Evolutionary conservation across 495 filamentous ascomycete genomes (phyloP), one percentile per base, ranked within the genome.

Genomic region (Penicillium dipodomyicola): DNA sequence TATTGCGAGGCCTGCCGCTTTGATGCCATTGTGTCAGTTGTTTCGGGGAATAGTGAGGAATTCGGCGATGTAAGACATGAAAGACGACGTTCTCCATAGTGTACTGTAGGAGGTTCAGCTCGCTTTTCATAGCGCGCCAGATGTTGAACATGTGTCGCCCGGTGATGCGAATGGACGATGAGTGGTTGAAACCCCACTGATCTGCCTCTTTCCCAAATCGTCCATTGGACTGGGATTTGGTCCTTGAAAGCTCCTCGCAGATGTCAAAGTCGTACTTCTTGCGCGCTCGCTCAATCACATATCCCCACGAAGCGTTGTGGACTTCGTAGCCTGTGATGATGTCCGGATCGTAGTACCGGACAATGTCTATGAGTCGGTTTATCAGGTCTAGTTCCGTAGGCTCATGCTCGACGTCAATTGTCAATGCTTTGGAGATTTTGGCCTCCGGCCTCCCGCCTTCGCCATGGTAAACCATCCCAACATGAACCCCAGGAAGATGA

Each of bases 71-170:
- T 17, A 97, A 74, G 9, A 97, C 72, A 75, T 98, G 95, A 72
- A 94, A 97, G 0, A 85, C 92, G 32, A 98, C 90, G 65, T 97
- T 97, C 70, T 97, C 94, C 87, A 96, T 91, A 0, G 88, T 94
- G 65, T 97, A 97, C 64, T 96, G 91, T 44, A 96, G 76, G 43
- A 98, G 73, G 59, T 89, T 95, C 30, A 97, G 70, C 73, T 97
- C 94, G 54, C 88, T 83, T 49, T 87, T 83, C 92, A 98, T 97
- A 0, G 93, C 92, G 51, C 94, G 83, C 94, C 95, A 98, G 48
- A 97, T 89, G 60, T 97, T 98, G 72, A 98, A 91, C 77, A 94
- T 88, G 65, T 98, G 94, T 58, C 94, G 84, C 4, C 94, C 94
- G 1, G 92, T 97, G 14, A 98, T 80, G 30, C 82, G 83, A 61